Percentiles rank a stretch among this genome's conserved stretches.
Evolutionary conservation across 106 monocot species (phyloP).

Genomic region (Phalaenopsis equestris): DNA sequence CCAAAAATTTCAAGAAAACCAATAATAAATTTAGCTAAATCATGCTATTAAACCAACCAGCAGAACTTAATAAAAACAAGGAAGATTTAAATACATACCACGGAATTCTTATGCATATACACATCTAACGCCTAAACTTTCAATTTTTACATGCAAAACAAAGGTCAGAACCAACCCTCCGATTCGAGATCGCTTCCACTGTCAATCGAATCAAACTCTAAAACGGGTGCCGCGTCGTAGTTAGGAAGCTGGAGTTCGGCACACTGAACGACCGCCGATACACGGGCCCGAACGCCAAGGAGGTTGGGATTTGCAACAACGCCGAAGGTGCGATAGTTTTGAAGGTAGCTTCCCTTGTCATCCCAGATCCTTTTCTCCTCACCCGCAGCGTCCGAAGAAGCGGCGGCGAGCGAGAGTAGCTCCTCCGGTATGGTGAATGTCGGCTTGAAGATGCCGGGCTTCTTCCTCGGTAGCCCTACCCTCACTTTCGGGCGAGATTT

Average conservation of each 20-base stretch:
- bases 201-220: constrained; percentile 59
- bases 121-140: too few species aligned
- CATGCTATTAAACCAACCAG: not conserved
- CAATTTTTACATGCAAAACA: too few species aligned
- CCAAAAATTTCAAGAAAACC: too few species aligned
- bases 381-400: constrained; percentile 2
- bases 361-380: constrained; percentile 34
- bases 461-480: constrained; percentile 77
- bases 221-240: constrained; percentile 7
- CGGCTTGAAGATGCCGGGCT: constrained; percentile 84
- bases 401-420: constrained; percentile 29
- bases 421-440: constrained; percentile 52
- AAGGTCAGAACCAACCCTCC: constrained; percentile 43
- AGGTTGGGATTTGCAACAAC: constrained; percentile 88
- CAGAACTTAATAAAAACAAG: not conserved
- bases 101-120: too few species aligned
- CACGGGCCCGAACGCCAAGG: constrained; percentile 67
- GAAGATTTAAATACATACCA: not conserved
- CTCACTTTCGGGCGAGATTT: constrained; percentile 58
- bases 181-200: constrained; percentile 74
- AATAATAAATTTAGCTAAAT: not conserved
- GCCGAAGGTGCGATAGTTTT: constrained; percentile 81
- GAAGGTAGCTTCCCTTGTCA: constrained; percentile 56
- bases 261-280: constrained; percentile 52
- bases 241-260: constrained; percentile 48